These are phyloP conservation scores for Sporisorium graminicola DNA, from an alignment of 1,284 basidiomycete genomes.

Conservation along the genomic window DNA sequence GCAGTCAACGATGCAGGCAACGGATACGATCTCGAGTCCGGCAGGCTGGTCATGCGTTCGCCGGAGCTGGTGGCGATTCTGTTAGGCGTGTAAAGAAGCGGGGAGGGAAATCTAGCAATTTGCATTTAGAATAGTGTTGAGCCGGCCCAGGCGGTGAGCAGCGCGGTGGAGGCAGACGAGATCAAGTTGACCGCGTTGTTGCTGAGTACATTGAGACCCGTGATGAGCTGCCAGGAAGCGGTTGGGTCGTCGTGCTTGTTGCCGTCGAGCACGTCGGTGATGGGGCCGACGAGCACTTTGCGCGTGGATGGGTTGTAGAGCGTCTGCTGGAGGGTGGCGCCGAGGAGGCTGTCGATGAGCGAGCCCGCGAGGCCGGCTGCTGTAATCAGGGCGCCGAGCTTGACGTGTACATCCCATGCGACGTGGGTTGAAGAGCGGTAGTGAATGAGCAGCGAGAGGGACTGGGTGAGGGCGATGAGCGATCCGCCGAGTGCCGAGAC, in stretches of 20 bases:
- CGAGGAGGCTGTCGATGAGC: slow-evolving; percentile 74
- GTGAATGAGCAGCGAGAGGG: slow-evolving; percentile 72
- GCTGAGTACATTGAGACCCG: slow-evolving; percentile 79
- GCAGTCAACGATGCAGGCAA: slow-evolving; percentile 14
- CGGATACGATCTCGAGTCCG: slow-evolving; percentile 3
- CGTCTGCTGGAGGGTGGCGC: slow-evolving; percentile 87
- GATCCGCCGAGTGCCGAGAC: slow-evolving; percentile 81
- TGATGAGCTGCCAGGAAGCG: slow-evolving; percentile 74
- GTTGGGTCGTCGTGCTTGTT: slow-evolving; percentile 45
- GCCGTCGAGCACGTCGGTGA: slow-evolving; percentile 11
- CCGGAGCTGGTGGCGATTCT: slow-evolving; percentile 47
- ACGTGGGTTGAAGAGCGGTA: background rate
- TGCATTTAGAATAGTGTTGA: slow-evolving; percentile 14
- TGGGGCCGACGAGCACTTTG: slow-evolving; percentile 73
- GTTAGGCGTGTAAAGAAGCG: slow-evolving; percentile 43
- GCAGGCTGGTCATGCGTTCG: slow-evolving; percentile 25
- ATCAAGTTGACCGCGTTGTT: slow-evolving; percentile 76
- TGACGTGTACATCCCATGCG: slow-evolving; percentile 73
- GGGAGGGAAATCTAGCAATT: too few relatives aligned
- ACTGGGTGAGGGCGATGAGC: slow-evolving; percentile 69
- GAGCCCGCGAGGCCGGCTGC: slow-evolving; percentile 74
- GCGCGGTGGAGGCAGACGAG: slow-evolving; percentile 31
- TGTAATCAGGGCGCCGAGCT: slow-evolving; percentile 72
- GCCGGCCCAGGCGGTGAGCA: slow-evolving; percentile 38
- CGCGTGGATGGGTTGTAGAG: slow-evolving; percentile 75